Evolutionary conservation across 768 basidiomycete species (phyloP).

Genomic region (Porphyrellus cyaneotinctus): DNA sequence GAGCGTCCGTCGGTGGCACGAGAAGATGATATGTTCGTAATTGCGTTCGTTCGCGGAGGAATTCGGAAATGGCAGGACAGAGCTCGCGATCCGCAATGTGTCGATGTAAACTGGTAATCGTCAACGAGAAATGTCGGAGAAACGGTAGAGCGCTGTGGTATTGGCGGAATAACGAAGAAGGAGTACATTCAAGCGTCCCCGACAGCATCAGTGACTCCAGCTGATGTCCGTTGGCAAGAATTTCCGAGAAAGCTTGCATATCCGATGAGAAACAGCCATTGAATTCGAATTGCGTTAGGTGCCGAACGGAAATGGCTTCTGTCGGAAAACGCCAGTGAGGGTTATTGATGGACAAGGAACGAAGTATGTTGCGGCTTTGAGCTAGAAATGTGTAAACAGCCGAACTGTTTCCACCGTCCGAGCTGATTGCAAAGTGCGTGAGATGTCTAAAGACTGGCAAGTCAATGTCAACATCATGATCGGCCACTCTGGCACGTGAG

Average conservation of each 20-base stretch:
- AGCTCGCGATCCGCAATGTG: constrained; percentile 54
- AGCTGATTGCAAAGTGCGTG: constrained; percentile 53
- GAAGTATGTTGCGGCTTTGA: constrained; percentile 50
- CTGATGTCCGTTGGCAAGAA: constrained; percentile 58
- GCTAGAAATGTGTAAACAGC: constrained; percentile 45
- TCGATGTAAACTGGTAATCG: constrained; percentile 40
- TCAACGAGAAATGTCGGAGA: constrained; percentile 61
- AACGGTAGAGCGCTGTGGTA: constrained; percentile 48
- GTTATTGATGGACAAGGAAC: constrained; percentile 52
- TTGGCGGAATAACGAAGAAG: constrained; percentile 49
- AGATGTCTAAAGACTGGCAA: constrained; percentile 52
- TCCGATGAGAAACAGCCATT: constrained; percentile 51
- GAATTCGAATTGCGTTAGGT: constrained; percentile 63
- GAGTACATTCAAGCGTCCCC: constrained; percentile 49
- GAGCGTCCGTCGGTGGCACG: constrained; percentile 41
- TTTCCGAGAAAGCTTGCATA: constrained; percentile 51
- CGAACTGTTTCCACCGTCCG: constrained; percentile 39
- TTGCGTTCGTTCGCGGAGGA: constrained; percentile 52
- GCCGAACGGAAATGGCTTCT: constrained; percentile 50
- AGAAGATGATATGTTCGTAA: constrained; percentile 53
- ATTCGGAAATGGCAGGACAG: constrained; percentile 65
- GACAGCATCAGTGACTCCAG: constrained; percentile 57
- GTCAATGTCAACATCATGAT: constrained; percentile 42
- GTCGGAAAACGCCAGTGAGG: constrained; percentile 55
- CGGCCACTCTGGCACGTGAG: constrained; percentile 26